A percentile compares a stretch with the other conserved stretches of the same genome.
phyloP scores from a whole-genome alignment of 768 basidiomycete genomes.

The Psilocybe sp. region DNA sequence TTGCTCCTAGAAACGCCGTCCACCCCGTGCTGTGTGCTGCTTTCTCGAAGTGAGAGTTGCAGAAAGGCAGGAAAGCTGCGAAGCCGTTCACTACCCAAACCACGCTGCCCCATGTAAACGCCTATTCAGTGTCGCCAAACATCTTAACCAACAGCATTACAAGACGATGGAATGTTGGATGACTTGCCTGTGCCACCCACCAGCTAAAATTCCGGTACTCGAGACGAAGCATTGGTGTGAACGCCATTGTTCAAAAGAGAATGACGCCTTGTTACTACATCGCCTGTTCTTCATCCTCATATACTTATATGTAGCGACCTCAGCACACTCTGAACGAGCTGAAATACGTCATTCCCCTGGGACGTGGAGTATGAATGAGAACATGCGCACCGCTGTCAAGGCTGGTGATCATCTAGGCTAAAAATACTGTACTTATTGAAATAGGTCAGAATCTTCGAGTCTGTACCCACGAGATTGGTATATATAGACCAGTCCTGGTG shows the following conservation, averaged over 20 bases:
- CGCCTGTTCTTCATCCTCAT: slow-evolving; percentile 20
- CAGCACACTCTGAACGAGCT: no score
- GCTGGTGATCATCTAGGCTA: no score
- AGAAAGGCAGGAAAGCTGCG: slow-evolving; percentile 46
- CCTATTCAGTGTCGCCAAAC: slow-evolving; percentile 12
- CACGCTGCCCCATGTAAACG: slow-evolving; percentile 40
- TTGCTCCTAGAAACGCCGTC: slow-evolving; percentile 55
- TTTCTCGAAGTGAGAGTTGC: slow-evolving; percentile 23
- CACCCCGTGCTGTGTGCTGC: slow-evolving; percentile 36
- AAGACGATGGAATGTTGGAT: background rate
- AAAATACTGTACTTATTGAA: no score
- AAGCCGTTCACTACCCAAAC: slow-evolving; percentile 61
- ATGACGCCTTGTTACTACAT: no score
- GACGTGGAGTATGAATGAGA: no score
- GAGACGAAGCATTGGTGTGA: slow-evolving; percentile 28
- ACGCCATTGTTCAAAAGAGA: slow-evolving; percentile 1
- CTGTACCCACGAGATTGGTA: no score
- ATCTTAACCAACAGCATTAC: background rate
- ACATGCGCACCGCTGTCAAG: no score
- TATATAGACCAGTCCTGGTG: no score
- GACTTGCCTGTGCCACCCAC: slow-evolving; percentile 38
- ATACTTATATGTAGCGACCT: slow-evolving; percentile 8
- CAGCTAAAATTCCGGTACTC: slow-evolving; percentile 45
- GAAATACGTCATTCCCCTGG: no score
- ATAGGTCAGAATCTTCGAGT: no score